Evolutionary conservation across 257 asterid genomes (phyloP).

Genomic region (Phtheirospermum japonicum): DNA sequence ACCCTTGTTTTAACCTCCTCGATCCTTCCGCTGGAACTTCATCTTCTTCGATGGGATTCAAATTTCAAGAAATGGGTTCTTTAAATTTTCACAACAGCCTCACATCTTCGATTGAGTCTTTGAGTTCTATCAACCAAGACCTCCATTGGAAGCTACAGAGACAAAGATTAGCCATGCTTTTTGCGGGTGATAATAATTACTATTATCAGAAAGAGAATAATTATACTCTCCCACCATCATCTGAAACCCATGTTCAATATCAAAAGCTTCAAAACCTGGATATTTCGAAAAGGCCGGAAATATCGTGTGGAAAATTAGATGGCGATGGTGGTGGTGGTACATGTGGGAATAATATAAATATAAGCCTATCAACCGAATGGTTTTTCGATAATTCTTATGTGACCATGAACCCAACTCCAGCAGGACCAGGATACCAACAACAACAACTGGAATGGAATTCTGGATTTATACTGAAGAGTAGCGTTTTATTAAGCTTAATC

Average conservation of each 20-base stretch:
- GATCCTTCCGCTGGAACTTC: constrained; percentile 33
- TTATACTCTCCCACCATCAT: constrained; percentile 4
- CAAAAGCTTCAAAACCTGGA: no score
- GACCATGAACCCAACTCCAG: constrained; percentile 35
- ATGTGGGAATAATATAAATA: constrained; percentile 16
- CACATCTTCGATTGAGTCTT: constrained; percentile 74
- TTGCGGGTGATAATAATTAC: constrained; percentile 33
- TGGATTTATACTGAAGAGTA: constrained; percentile 6
- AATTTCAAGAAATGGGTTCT: constrained; percentile 47
- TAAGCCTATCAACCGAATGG: constrained; percentile 58
- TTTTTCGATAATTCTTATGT: constrained; percentile 52
- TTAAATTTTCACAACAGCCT: constrained; percentile 29
- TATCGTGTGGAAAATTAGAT: constrained; percentile 20
- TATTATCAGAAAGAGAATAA: constrained; percentile 27
- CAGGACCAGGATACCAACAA: constrained; percentile 32
- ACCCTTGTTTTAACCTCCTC: constrained; percentile 36
- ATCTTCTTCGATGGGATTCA: constrained; percentile 39
- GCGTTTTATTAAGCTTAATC: no score
- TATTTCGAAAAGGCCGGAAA: no score
- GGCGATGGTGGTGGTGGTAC: constrained; percentile 32
- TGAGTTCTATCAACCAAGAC: constrained; percentile 83
- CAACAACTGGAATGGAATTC: constrained; percentile 56
- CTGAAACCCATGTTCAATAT: constrained; percentile 17
- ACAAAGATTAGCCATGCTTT: constrained; percentile 58
- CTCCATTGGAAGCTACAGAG: constrained; percentile 86